A percentile compares a stretch with the other conserved stretches of the same genome.
phyloP scores from a whole-genome alignment of 495 filamentous ascomycete species.

The Sordaria brevicollis region DNA sequence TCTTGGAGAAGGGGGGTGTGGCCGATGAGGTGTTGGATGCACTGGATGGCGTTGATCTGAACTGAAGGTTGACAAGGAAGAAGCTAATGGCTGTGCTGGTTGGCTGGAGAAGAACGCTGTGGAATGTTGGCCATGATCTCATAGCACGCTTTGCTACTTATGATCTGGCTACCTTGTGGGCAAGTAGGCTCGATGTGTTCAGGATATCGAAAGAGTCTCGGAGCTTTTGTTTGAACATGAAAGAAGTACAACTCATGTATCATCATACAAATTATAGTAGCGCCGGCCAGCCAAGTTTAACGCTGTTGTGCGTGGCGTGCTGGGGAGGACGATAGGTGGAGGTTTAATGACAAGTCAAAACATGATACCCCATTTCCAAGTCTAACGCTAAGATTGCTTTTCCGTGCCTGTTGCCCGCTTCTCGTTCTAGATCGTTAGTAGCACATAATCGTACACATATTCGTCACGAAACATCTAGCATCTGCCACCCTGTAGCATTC shows the following conservation, averaged over 20 bases:
- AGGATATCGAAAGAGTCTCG: neutral
- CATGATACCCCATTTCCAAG: neutral
- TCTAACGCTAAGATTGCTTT: neutral
- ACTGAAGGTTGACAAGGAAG: conserved; percentile 12
- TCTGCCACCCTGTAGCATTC: too few species aligned
- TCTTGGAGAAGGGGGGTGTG: conserved; percentile 60
- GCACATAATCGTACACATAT: neutral
- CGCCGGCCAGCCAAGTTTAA: neutral
- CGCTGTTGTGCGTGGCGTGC: neutral
- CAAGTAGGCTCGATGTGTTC: neutral
- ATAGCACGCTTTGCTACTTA: neutral
- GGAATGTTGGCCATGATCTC: neutral
- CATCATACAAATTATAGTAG: neutral
- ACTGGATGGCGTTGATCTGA: conserved; percentile 52
- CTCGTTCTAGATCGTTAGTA: neutral
- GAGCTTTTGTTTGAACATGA: neutral
- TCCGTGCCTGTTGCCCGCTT: neutral
- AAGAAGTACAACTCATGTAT: neutral
- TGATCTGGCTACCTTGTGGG: neutral
- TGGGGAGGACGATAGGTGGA: neutral
- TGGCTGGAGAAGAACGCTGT: neutral
- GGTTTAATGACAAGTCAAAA: neutral
- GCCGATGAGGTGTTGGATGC: conserved; percentile 77
- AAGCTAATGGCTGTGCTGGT: too few species aligned
- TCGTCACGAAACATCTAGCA: neutral